These are phyloP conservation scores for Kodamaea alishanica DNA, from an alignment of 1,139 yeast species.

Conservation along the genomic window DNA sequence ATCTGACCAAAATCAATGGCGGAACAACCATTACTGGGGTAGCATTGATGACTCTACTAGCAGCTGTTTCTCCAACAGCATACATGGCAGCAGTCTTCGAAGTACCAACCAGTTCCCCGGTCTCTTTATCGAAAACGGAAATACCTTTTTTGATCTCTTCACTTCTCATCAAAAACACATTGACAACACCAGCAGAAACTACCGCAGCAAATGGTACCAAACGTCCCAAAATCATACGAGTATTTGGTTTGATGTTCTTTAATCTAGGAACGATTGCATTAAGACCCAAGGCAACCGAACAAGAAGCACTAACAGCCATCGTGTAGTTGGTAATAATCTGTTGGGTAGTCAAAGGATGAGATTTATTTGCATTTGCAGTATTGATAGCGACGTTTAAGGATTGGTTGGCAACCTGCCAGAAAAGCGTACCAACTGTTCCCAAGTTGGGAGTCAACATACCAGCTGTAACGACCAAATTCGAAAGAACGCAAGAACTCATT, in stretches of 20 bases:
- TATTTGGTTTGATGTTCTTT: conserved; percentile 59
- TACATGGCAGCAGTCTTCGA: conserved; percentile 83
- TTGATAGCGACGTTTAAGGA: conserved; percentile 94
- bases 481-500: conserved; percentile 93
- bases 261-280: conserved; percentile 83
- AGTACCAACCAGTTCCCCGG: conserved; percentile 66
- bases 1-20: conserved; percentile 71
- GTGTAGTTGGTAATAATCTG: conserved; percentile 78
- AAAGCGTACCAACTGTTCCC: conserved; percentile 84
- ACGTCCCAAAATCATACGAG: conserved; percentile 71
- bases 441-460: conserved; percentile 96
- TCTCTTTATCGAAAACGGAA: conserved; percentile 58
- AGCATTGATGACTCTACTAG: conserved; percentile 90
- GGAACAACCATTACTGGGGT: conserved; percentile 97
- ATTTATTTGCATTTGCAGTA: conserved; percentile 92
- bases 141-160: conserved; percentile 89
- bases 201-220: conserved; percentile 98
- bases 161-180: conserved; percentile 91
- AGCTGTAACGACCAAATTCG: conserved; percentile 89
- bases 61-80: conserved; percentile 97
- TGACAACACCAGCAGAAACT: conserved; percentile 91
- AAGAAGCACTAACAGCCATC: conserved; percentile 90
- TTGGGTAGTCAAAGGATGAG: conserved; percentile 77
- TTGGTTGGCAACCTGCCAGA: conserved; percentile 98
- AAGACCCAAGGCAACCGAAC: conserved; percentile 91